Percentiles rank a stretch among this genome's conserved stretches.
phyloP scores from a whole-genome alignment of 495 filamentous ascomycete species.

The Xanthoparmelia taractica region DNA sequence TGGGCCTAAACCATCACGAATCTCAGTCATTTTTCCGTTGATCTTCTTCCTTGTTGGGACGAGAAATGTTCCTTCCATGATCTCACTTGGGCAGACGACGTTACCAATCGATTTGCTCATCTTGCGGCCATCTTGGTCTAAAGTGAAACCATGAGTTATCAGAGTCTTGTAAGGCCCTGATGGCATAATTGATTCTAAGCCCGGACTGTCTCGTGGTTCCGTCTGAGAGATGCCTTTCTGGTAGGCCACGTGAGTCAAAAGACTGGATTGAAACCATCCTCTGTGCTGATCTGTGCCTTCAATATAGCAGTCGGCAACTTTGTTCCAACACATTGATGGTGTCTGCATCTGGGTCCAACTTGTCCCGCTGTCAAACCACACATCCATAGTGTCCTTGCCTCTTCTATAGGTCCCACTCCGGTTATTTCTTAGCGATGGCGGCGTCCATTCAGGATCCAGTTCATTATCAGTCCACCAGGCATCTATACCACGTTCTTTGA shows the following conservation, averaged over 20 bases:
- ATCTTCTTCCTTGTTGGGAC: constrained; percentile 48
- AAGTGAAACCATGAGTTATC: constrained; percentile 90
- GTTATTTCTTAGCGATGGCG: constrained; percentile 42
- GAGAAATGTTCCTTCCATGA: constrained; percentile 71
- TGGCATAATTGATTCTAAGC: constrained; percentile 18
- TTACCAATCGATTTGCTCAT: constrained; percentile 99
- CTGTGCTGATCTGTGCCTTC: constrained; percentile 95
- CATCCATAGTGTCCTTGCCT: constrained; percentile 97
- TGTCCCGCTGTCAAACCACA: constrained; percentile 98
- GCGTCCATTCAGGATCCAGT: constrained; percentile 68
- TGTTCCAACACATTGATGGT: constrained; percentile 35
- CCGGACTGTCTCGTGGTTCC: constrained; percentile 27
- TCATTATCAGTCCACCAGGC: constrained; percentile 85
- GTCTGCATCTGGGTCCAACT: constrained; percentile 63
- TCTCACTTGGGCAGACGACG: constrained; percentile 66
- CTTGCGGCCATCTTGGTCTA: constrained; percentile 83
- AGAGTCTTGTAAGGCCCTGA: constrained; percentile 70
- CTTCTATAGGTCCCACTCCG: constrained; percentile 49
- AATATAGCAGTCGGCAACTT: constrained; percentile 77
- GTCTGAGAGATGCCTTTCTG: constrained; percentile 28
- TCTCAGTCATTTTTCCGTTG: constrained; percentile 44
- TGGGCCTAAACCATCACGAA: constrained; percentile 57
- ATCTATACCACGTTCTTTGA: constrained; percentile 70
- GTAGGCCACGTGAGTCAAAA: constrained; percentile 73
- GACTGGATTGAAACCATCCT: constrained; percentile 98